Base-by-base conservation (phyloP, 2,329 filamentous ascomycete genomes). In the Penicillium sp. region DNA sequence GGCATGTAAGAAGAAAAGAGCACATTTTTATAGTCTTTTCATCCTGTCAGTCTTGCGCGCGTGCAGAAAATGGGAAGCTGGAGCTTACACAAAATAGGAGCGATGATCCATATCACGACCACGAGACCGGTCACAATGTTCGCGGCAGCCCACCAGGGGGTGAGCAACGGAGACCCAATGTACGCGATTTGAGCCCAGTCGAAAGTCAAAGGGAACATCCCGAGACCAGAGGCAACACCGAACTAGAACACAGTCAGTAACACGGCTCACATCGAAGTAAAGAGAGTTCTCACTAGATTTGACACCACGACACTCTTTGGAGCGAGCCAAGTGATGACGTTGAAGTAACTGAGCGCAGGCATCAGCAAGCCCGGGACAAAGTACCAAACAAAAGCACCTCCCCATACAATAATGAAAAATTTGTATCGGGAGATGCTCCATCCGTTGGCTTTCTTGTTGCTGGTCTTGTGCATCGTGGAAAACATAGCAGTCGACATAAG, bases 401-500 rank as follows among this genome's bases (percentile, higher is more conserved):
- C 68, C 79, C 88, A 91, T 36, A 92, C 82, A 30, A 84, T 74
- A 61, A 89, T 83, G 74, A 95, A 95, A 74, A 95, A 95, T 57
- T 84, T 87, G 81, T 89, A 92, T 42, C 90, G 80, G 56, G 87
- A 89, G 45, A 95, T 87, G 38, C 74, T 86, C 90, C 90, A 95
- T 30, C 90, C 89, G 68, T 90, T 86, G 18, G 89, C 90, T 31
- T 84, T 81, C 61, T 87, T 88, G 69, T 94, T 95, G 65, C 92
- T 86, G 54, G 90, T 85, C 63, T 87, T 91, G 71, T 95, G 90
- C 44, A 95, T 78, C 0, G 89, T 92, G 4, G 85, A 87, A 63
- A 95, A 94, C 88, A 95, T 92, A 63, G 90, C 87, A 0, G 89
- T 90, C 18, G 90, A 92, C 80, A 92, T 91, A 44, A 95, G 77